These are phyloP conservation scores for Taiozyma sp. DNA, from an alignment of 1,139 yeast species.

Conservation along the genomic window DNA sequence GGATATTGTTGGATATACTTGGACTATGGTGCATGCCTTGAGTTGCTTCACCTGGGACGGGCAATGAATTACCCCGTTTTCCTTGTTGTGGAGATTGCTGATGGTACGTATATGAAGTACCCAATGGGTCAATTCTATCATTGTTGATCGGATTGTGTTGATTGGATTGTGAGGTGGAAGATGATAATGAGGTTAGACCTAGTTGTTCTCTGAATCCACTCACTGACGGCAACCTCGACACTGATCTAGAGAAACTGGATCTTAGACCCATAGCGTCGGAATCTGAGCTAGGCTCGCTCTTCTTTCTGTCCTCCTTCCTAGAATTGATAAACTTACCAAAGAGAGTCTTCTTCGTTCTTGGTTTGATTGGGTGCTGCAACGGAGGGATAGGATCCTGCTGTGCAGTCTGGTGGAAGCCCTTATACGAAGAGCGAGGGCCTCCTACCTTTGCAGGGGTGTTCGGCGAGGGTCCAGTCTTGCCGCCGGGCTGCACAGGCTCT, in stretches of 20 bases:
- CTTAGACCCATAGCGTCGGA: neutral
- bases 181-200: neutral
- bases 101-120: neutral
- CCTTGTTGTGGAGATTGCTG: neutral
- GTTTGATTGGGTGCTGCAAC: conserved; percentile 44
- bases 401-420: conserved; percentile 45
- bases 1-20: conserved; percentile 13
- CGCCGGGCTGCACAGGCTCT: neutral
- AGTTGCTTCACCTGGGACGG: neutral
- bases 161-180: neutral
- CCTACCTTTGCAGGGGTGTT: neutral
- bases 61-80: neutral
- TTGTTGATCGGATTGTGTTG: neutral
- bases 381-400: conserved; percentile 43
- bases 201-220: conserved; percentile 5
- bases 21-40: conserved; percentile 18
- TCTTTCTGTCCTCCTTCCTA: conserved; percentile 28
- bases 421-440: conserved; percentile 30
- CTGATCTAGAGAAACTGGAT: neutral
- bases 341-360: conserved; percentile 36
- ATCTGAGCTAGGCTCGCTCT: conserved; percentile 7
- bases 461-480: neutral
- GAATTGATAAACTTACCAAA: conserved; percentile 46
- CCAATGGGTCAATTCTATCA: neutral
- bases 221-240: conserved; percentile 7